These are phyloP conservation scores for Triticum turgidum DNA, from an alignment of 176 grass and related monocot species.

Conservation along the genomic window DNA sequence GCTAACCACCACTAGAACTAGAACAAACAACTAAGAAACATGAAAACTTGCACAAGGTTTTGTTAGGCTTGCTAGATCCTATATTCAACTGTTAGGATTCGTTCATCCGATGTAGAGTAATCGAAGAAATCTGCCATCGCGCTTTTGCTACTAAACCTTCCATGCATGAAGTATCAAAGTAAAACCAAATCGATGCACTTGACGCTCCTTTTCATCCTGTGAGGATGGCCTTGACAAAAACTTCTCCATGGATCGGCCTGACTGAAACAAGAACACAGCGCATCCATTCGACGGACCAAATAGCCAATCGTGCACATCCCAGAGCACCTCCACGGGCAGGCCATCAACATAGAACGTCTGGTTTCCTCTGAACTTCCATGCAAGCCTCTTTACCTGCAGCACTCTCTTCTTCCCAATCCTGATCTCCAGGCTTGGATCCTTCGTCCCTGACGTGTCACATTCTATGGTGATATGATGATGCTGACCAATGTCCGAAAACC, in stretches of 20 bases:
- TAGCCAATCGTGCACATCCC: slow-evolving; percentile 59
- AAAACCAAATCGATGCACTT: slow-evolving; percentile 40
- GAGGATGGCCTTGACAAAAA: slow-evolving; percentile 29
- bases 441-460: slow-evolving; percentile 38
- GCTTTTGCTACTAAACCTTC: slow-evolving; percentile 43
- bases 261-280: slow-evolving; percentile 59
- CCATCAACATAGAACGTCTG: slow-evolving; percentile 51
- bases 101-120: background rate
- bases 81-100: slow-evolving; percentile 14
- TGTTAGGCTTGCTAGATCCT: slow-evolving; percentile 35
- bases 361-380: slow-evolving; percentile 70
- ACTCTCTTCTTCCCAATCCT: slow-evolving; percentile 58
- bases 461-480: slow-evolving; percentile 51
- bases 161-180: slow-evolving; percentile 57
- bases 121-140: slow-evolving; percentile 26
- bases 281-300: slow-evolving; percentile 37
- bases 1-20: background rate
- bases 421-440: slow-evolving; percentile 63
- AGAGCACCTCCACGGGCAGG: slow-evolving; percentile 55
- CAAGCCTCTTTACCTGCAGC: slow-evolving; percentile 50
- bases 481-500: slow-evolving; percentile 40
- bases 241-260: slow-evolving; percentile 45
- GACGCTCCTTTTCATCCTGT: slow-evolving; percentile 35
- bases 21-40: background rate
- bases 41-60: slow-evolving; percentile 22